phyloP scores from a whole-genome alignment of 345 rosid genomes.

The Pugionium cornutum region DNA sequence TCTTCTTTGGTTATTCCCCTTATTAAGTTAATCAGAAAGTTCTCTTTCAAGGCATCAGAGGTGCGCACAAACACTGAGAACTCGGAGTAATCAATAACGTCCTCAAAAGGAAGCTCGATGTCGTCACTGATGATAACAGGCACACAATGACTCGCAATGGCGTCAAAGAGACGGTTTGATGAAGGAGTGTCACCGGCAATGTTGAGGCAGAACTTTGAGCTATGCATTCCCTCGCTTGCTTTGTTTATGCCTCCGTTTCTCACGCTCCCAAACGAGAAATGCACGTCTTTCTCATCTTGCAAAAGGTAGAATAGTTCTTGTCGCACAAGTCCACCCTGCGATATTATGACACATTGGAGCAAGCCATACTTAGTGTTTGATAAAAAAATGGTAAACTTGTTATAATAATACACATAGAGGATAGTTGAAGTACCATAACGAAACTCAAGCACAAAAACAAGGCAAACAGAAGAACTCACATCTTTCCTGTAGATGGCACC shows the following conservation, averaged over 20 bases:
- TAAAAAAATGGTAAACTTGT: neutral
- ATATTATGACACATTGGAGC: conserved; percentile 16
- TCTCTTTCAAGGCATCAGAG: conserved; percentile 71
- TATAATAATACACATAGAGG: neutral
- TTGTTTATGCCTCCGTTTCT: conserved; percentile 66
- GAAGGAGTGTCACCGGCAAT: conserved; percentile 99
- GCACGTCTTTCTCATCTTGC: conserved; percentile 87
- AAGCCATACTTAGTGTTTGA: neutral
- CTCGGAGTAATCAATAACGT: conserved; percentile 82
- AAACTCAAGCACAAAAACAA: neutral
- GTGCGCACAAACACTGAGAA: conserved; percentile 87
- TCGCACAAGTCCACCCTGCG: conserved; percentile 84
- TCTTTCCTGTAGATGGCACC: conserved; percentile 99
- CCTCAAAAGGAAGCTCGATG: conserved; percentile 95
- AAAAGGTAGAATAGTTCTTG: conserved; percentile 85
- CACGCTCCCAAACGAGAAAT: conserved; percentile 89
- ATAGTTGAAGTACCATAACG: neutral
- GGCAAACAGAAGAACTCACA: conserved; percentile 45
- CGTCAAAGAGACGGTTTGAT: conserved; percentile 91
- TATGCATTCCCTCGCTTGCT: conserved; percentile 82
- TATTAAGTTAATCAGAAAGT: conserved; percentile 62
- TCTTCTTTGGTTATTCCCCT: conserved; percentile 67
- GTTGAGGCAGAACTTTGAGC: conserved; percentile 93
- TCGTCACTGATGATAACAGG: conserved; percentile 95
- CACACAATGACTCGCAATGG: conserved; percentile 94